Evolutionary conservation across 257 asterid genomes (phyloP).

Genomic region (Lantana camara): DNA sequence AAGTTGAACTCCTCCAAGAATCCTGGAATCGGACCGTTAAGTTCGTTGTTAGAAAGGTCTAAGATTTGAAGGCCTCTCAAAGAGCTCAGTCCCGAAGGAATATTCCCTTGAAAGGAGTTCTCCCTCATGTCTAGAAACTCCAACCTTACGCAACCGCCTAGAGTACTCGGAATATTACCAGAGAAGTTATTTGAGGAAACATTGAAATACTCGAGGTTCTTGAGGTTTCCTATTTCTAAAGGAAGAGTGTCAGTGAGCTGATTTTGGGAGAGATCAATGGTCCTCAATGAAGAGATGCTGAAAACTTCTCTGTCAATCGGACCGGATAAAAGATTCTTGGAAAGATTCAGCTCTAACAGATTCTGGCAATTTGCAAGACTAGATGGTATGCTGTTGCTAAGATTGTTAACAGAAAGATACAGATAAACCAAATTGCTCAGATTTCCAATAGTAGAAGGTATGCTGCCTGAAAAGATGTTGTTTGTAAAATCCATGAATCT

Average conservation of each 20-base stretch:
- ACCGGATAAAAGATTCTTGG: constrained; percentile 23
- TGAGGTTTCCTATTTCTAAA: constrained; percentile 26
- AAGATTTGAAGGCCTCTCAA: constrained; percentile 30
- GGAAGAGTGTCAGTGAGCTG: constrained; percentile 30
- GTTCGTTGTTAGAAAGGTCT: constrained; percentile 32
- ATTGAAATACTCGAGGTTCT: constrained; percentile 23
- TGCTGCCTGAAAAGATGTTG: constrained; percentile 27
- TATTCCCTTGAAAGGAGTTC: constrained; percentile 24
- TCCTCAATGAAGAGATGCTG: constrained; percentile 23
- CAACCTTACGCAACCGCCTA: constrained; percentile 30
- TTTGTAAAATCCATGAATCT: constrained; percentile 13
- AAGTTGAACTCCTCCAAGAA: constrained; percentile 26
- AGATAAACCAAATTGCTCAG: constrained; percentile 15
- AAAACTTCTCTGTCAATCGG: constrained; percentile 23
- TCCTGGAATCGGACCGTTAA: constrained; percentile 32
- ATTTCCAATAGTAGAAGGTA: constrained; percentile 32
- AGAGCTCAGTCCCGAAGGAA: constrained; percentile 29
- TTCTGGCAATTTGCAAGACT: constrained; percentile 23
- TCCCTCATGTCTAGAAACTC: constrained; percentile 23
- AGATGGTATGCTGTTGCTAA: constrained; percentile 22
- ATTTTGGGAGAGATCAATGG: constrained; percentile 25
- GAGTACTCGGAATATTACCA: constrained; percentile 26
- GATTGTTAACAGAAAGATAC: constrained; percentile 23
- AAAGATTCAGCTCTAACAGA: constrained; percentile 19
- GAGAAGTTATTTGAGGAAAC: constrained; percentile 27